Evolutionary conservation across 2,329 filamentous ascomycete genomes (phyloP), one percentile per base, ranked within the genome.

Genomic region (Penicillium sp.): DNA sequence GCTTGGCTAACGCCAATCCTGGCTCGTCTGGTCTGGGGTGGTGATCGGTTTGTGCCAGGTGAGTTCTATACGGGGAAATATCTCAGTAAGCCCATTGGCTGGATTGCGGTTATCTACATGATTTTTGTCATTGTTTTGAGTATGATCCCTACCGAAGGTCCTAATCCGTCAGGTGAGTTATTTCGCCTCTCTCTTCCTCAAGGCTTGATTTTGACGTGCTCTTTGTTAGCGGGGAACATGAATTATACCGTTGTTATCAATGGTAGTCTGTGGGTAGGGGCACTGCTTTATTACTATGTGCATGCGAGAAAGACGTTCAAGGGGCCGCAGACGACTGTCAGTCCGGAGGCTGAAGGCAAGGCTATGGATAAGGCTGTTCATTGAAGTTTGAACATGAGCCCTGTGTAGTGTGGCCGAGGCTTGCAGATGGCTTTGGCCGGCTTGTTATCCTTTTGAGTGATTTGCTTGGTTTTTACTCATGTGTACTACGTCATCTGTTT

Each of bases 161-260:
- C 83, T 7, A 68, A 78, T 60, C 82, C 82, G 1, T 76, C 72
- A 7, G 64, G 75, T 71, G 67, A 70, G 68, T 69, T 34, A 27
- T 1, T 10, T 32, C 1, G 47, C 24, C 16, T n/a, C 16, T 32
- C 6, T 9, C 36, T 32, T 18, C 18, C 38, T 36, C 7, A 14
- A 13, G 14, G n/a, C 18, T 29, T n/a, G 53, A 39, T 41, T 16
- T 43, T 58, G 18, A 45, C 47, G 39, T 21, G 4, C 13, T 22
- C 13, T 16, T 29, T 51, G 11, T 36, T 48, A 75, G 72, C 75
- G 0, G 60, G 78, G 47, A 68, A 68, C 34, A 86, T 86, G 83
- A 86, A 86, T 58, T 86, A 86, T 64, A 84, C 83, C 0, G 76
- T 84, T 4, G 83, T 85, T 5, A 82, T 86, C 54, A 84, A 84